These are phyloP conservation scores for Deinandra increscens DNA, from an alignment of 129 eudicot species.

Conservation along the genomic window DNA sequence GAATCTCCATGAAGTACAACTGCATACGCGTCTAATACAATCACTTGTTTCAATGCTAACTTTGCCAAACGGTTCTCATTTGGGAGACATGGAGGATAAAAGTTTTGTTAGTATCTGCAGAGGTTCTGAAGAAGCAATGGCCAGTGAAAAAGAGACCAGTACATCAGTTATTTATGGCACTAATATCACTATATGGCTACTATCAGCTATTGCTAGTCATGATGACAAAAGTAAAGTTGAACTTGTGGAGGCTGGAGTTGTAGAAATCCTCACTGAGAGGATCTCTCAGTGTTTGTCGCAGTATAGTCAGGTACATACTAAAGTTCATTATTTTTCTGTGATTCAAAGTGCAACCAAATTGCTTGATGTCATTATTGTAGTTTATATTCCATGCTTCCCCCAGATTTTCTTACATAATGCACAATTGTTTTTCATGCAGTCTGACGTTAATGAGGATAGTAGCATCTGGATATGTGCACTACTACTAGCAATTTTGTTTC, in stretches of 20 bases:
- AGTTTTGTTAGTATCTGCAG: constrained; percentile 61
- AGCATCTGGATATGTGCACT: constrained; percentile 85
- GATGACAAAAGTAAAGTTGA: constrained; percentile 67
- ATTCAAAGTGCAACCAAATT: neutral
- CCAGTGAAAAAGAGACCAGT: constrained; percentile 42
- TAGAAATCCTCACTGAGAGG: constrained; percentile 86
- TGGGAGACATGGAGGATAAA: constrained; percentile 38
- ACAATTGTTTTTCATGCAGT: constrained; percentile 37
- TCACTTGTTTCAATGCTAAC: constrained; percentile 79
- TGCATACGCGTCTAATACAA: constrained; percentile 52
- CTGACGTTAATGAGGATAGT: constrained; percentile 66
- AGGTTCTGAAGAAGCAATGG: constrained; percentile 43
- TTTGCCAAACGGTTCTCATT: constrained; percentile 42
- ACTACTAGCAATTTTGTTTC: constrained; percentile 77
- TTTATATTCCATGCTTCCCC: neutral
- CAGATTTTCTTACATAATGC: neutral
- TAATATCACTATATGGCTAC: constrained; percentile 85
- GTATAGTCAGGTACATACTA: constrained; percentile 57
- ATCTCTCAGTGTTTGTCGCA: constrained; percentile 62
- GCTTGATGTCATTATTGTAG: neutral
- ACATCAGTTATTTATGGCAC: constrained; percentile 61
- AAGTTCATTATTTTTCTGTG: constrained; percentile 1
- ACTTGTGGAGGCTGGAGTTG: constrained; percentile 88
- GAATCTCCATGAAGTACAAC: constrained; percentile 59
- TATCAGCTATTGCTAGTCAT: constrained; percentile 77